A percentile compares a stretch with the other conserved stretches of the same genome.
These are phyloP conservation scores for Russula olivacea DNA, from an alignment of 768 basidiomycete species.

Conservation along the genomic window DNA sequence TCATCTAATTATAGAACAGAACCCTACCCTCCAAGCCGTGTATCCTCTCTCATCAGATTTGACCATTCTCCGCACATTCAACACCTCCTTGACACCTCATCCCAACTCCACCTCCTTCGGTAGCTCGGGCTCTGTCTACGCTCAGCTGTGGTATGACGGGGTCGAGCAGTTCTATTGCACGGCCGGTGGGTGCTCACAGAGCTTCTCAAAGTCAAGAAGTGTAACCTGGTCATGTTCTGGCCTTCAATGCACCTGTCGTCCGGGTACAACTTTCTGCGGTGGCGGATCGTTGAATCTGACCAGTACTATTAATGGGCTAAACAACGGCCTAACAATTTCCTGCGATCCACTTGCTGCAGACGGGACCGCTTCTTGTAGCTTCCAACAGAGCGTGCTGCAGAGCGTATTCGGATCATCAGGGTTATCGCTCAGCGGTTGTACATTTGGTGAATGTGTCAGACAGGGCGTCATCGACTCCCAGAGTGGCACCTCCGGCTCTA, in stretches of 20 bases:
- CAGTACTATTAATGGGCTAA: slow-evolving; percentile 55
- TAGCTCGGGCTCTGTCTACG: slow-evolving; percentile 45
- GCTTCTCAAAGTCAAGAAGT: slow-evolving; percentile 36
- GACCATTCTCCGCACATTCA: slow-evolving; percentile 72
- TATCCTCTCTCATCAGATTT: slow-evolving; percentile 68
- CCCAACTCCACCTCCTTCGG: slow-evolving; percentile 60
- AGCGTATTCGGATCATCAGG: slow-evolving; percentile 67
- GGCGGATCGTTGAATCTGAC: slow-evolving; percentile 46
- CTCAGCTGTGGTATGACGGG: slow-evolving; percentile 72
- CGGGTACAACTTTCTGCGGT: slow-evolving; percentile 72
- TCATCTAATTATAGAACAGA: slow-evolving; percentile 39
- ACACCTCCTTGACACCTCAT: slow-evolving; percentile 62
- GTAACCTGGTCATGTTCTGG: slow-evolving; percentile 67
- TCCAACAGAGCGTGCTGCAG: slow-evolving; percentile 67
- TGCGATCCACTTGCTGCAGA: slow-evolving; percentile 49
- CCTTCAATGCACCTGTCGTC: slow-evolving; percentile 68
- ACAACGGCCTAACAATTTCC: slow-evolving; percentile 59
- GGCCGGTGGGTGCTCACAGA: slow-evolving; percentile 66
- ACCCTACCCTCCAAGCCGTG: slow-evolving; percentile 74
- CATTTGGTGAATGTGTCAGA: slow-evolving; percentile 83
- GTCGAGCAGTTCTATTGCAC: slow-evolving; percentile 85
- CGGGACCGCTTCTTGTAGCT: slow-evolving; percentile 57
- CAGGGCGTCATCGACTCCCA: slow-evolving; percentile 74
- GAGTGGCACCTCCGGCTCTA: slow-evolving; percentile 30
- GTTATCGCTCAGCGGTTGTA: slow-evolving; percentile 65